Evolutionary conservation across 1,139 yeast genomes (phyloP).

Genomic region (Lodderomyces pseudojiufengensis): DNA sequence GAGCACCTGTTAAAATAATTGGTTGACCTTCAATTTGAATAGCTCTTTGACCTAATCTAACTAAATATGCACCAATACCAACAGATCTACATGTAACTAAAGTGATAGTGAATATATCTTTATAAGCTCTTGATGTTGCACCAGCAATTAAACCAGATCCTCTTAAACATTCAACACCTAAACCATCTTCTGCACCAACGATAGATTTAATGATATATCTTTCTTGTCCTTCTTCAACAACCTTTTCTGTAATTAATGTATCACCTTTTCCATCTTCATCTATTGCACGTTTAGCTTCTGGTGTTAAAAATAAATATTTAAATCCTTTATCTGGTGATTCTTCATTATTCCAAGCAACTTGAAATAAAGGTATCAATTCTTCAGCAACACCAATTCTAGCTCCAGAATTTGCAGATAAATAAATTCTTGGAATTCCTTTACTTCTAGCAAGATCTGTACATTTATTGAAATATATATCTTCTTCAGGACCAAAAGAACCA

Average conservation of each 20-base stretch:
- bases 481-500: constrained; percentile 98
- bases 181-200: constrained; percentile 91
- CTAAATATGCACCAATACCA: constrained; percentile 98
- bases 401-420: constrained; percentile 96
- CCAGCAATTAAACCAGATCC: constrained; percentile 99
- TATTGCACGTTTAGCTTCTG: constrained; percentile 61
- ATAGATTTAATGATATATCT: constrained; percentile 79
- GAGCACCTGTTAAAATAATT: constrained; percentile 96
- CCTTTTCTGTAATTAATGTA: constrained; percentile 70
- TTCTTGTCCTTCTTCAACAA: constrained; percentile 81
- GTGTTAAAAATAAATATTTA: constrained; percentile 76
- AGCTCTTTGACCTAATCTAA: constrained; percentile 97
- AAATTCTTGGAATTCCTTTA: constrained; percentile 90
- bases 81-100: constrained; percentile 97
- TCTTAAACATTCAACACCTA: constrained; percentile 96
- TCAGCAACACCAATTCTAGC: constrained; percentile 98
- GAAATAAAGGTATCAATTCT: constrained; percentile 82
- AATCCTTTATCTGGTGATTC: constrained; percentile 80
- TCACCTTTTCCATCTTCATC: constrained; percentile 57
- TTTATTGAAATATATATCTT: constrained; percentile 84
- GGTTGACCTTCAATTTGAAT: constrained; percentile 99
- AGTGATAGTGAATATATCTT: constrained; percentile 93
- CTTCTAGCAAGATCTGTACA: constrained; percentile 90
- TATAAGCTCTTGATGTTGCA: constrained; percentile 95
- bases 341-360: constrained; percentile 89